Base-by-base conservation (phyloP, 345 rosid species). In the Leavenworthia alabamica region DNA sequence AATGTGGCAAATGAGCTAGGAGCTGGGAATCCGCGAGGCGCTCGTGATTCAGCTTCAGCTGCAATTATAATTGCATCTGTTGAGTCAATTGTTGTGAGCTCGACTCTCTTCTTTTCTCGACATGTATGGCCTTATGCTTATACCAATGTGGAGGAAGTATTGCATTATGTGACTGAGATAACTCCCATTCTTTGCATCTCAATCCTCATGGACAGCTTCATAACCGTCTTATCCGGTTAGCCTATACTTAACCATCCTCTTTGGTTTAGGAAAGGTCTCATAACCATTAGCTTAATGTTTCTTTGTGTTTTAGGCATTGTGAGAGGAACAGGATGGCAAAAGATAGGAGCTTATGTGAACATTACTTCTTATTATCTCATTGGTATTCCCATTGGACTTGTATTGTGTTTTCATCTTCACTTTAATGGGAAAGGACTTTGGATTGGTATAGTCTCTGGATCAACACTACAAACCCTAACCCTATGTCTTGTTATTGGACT, bases 291-390 rank as follows among this genome's bases (percentile, higher is more conserved):
- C n/a, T n/a, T n/a, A 29, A 16, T 46, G 39, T 35, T 35, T 22
- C 1, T 2, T 17, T 40, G 5, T 62, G 44, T 48, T n/a, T 61
- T 16, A 81, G 96, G 91, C 24, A 65, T 81, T 27, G 86, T 84
- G 8, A 83, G 91, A 71, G 96, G 91, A 41, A 60, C 78, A 27
- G 87, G 96, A 4, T 80, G 89, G 89, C 91, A 85, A 44, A 60
- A 80, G 28, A 72, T 74, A 24, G 91, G 86, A 43, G 91, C 82
- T 0, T 83, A 75, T 56, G 74, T 85, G 20, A 88, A 88, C 59
- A 77, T 85, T 5, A 70, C 77, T 4, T 83, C 91, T 11, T 85
- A 54, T 55, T 85, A 85, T 59, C 20, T 79, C 1, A 68, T 76
- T 32, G 91, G 91, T 39, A 67, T 88, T 46, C 91, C 91, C 0